These are phyloP conservation scores for Cladosporium sp. DNA, from an alignment of 2,329 filamentous ascomycete genomes.

Conservation along the genomic window DNA sequence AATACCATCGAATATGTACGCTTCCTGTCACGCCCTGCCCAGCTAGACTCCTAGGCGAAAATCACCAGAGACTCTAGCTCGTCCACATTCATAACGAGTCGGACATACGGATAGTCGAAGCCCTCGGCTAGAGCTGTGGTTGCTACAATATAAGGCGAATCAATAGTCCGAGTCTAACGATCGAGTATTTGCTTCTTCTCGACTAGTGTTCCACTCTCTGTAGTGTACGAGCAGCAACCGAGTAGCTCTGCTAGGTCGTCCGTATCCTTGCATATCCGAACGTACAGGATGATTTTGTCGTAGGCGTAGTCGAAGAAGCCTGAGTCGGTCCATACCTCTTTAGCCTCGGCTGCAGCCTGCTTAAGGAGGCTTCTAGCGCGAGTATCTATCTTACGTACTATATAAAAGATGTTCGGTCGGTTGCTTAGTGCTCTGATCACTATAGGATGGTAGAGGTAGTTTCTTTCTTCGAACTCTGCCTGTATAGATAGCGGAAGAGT, in stretches of 20 bases:
- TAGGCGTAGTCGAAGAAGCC: conserved; percentile 18
- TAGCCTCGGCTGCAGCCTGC: conserved; percentile 5
- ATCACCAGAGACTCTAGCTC: conserved; percentile 20
- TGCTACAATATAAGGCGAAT: conserved; percentile 19
- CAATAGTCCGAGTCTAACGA: conserved; percentile 1
- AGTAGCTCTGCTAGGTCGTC: conserved; percentile 16
- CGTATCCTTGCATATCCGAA: conserved; percentile 1
- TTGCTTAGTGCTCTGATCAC: neutral
- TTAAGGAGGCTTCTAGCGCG: conserved; percentile 9
- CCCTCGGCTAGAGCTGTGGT: conserved; percentile 20
- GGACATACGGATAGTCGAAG: conserved; percentile 21
- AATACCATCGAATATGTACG: conserved; percentile 19
- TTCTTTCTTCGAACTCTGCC: too few species aligned
- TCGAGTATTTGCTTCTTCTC: conserved; percentile 22
- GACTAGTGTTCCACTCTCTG: conserved; percentile 6
- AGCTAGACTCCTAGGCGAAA: conserved; percentile 23
- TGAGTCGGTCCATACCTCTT: neutral
- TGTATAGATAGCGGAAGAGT: too few species aligned
- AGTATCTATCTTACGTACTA: neutral
- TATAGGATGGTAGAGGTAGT: too few species aligned
- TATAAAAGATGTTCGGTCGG: conserved; percentile 18
- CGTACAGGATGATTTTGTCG: conserved; percentile 20
- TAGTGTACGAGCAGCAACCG: conserved; percentile 6
- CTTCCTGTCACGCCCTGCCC: conserved; percentile 14
- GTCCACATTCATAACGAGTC: conserved; percentile 20